Percentiles rank a stretch among this genome's conserved stretches.
These are phyloP conservation scores for Colletotrichum liriopes DNA, from an alignment of 2,329 filamentous ascomycete genomes.

Conservation along the genomic window DNA sequence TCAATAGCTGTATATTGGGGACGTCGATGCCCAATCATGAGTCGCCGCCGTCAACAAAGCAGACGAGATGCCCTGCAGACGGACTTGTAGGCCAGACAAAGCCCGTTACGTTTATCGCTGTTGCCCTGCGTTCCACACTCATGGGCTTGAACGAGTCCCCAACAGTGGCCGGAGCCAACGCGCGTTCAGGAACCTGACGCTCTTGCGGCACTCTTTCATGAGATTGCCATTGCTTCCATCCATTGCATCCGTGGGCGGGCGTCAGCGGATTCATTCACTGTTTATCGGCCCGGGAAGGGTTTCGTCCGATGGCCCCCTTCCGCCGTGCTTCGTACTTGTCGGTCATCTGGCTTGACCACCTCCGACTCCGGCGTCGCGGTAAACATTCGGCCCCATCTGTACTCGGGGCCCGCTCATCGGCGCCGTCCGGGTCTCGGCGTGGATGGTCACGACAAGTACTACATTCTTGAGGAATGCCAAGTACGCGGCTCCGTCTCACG, in stretches of 20 bases:
- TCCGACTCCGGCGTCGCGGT: neutral
- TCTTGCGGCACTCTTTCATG: neutral
- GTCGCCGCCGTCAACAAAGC: neutral
- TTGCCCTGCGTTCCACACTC: neutral
- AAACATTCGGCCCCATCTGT: neutral
- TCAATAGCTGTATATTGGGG: constrained; percentile 28
- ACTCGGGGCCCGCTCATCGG: neutral
- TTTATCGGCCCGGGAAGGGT: neutral
- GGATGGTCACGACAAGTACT: neutral
- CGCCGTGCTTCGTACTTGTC: neutral
- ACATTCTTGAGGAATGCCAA: neutral
- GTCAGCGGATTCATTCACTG: neutral
- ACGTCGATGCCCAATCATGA: constrained; percentile 11
- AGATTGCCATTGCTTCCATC: neutral
- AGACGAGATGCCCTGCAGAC: neutral
- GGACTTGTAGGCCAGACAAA: neutral
- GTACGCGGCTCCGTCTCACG: neutral
- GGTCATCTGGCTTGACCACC: neutral
- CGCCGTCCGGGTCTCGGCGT: neutral
- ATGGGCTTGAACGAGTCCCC: neutral
- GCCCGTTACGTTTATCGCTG: neutral
- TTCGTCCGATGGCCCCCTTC: neutral
- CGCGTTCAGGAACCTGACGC: neutral
- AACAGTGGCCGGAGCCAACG: neutral
- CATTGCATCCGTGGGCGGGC: neutral